Evolutionary conservation across 1,139 yeast genomes (phyloP).

Genomic region (Candida tunisiensis): DNA sequence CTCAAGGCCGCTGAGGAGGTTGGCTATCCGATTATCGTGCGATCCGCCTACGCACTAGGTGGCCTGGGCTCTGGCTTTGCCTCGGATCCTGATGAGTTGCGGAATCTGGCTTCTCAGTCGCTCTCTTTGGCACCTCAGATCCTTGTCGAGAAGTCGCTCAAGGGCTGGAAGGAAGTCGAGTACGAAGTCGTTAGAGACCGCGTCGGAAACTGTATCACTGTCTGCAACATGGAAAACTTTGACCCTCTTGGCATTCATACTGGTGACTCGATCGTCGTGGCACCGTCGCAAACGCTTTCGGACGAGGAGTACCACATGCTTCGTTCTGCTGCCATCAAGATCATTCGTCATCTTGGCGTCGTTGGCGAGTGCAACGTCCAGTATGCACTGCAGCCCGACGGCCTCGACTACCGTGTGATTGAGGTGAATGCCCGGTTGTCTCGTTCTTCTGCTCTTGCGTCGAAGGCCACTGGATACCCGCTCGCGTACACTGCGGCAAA

Average conservation of each 20-base stretch:
- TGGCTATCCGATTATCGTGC: conserved; percentile 92
- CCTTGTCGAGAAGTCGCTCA: conserved; percentile 90
- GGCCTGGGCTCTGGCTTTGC: conserved; percentile 99
- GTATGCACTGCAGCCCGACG: conserved; percentile 82
- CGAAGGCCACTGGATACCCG: conserved; percentile 98
- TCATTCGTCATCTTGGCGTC: conserved; percentile 94
- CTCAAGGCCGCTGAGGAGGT: conserved; percentile 69
- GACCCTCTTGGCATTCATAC: conserved; percentile 98
- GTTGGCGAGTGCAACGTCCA: conserved; percentile 99
- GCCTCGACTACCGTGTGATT: conserved; percentile 90
- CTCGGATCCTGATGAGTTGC: conserved; percentile 59
- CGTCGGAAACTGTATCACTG: conserved; percentile 94
- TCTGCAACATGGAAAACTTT: conserved; percentile 98
- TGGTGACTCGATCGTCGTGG: conserved; percentile 98
- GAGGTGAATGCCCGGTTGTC: conserved; percentile 98
- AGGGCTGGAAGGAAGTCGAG: conserved; percentile 99
- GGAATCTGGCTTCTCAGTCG: conserved; percentile 77
- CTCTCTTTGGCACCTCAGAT: conserved; percentile 87
- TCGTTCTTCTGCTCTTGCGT: conserved; percentile 95
- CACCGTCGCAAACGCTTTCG: conserved; percentile 94
- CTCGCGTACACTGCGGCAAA: conserved; percentile 97
- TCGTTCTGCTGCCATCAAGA: conserved; percentile 94
- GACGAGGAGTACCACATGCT: conserved; percentile 98
- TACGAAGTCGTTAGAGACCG: conserved; percentile 98
- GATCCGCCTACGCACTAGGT: conserved; percentile 96